Conservation (phyloP, 2,329 filamentous ascomycete genomes). For the Teratosphaeria viscida region DNA sequence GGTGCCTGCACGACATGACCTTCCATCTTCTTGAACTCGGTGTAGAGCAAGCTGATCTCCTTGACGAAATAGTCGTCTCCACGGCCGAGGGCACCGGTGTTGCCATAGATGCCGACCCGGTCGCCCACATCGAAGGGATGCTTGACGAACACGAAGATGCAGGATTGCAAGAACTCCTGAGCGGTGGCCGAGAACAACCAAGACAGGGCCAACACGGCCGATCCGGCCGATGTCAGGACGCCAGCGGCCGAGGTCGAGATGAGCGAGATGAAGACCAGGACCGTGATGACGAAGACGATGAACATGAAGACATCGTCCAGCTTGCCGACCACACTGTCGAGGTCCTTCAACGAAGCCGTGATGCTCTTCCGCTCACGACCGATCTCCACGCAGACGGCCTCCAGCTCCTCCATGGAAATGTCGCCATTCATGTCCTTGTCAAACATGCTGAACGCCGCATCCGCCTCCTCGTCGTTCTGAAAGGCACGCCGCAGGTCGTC, state of each 20-base stretch:
- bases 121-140: conserved; percentile 96
- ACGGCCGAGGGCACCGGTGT: conserved; percentile 63
- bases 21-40: conserved; percentile 98
- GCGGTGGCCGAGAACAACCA: conserved; percentile 91
- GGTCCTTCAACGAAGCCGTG: conserved; percentile 83
- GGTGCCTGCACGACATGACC: conserved; percentile 92
- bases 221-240: conserved; percentile 81
- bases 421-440: conserved; percentile 96
- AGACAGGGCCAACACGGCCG: conserved; percentile 74
- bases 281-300: conserved; percentile 67
- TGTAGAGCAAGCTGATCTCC: conserved; percentile 84
- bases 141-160: conserved; percentile 94
- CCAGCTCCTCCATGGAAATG: conserved; percentile 89
- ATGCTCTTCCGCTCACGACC: conserved; percentile 92
- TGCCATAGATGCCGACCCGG: conserved; percentile 83
- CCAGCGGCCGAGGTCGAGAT: conserved; percentile 85
- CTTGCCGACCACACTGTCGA: conserved; percentile 86
- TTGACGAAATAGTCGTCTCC: conserved; percentile 96
- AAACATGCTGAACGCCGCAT: conserved; percentile 82
- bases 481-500: conserved; percentile 75
- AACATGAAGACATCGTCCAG: conserved; percentile 83
- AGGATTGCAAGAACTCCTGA: conserved; percentile 86
- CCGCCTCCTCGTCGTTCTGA: conserved; percentile 71
- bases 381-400: conserved; percentile 87
- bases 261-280: conserved; percentile 80